A percentile compares a stretch with the other conserved stretches of the same genome.
These are phyloP conservation scores for Colletotrichum shisoi DNA, from an alignment of 2,329 filamentous ascomycete species.

Conservation along the genomic window DNA sequence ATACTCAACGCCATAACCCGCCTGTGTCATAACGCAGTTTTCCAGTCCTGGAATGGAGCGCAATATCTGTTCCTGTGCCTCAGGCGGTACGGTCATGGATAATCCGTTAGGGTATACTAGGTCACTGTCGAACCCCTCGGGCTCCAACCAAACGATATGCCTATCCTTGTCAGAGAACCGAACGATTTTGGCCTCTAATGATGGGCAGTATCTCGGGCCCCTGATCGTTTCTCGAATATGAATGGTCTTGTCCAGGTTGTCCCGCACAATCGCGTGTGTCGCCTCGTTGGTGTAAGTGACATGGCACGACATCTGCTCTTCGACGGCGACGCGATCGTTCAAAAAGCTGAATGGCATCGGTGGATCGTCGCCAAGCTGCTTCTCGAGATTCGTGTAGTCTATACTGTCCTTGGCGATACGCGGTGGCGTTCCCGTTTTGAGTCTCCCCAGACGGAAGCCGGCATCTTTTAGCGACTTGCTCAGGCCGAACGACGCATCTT, in stretches of 20 bases:
- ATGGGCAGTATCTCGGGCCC: constrained; percentile 94
- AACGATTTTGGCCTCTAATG: constrained; percentile 91
- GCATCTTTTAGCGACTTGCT: constrained; percentile 89
- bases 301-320: constrained; percentile 85
- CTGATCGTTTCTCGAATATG: constrained; percentile 96
- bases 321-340: constrained; percentile 77
- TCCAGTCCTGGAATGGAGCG: constrained; percentile 88
- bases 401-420: constrained; percentile 84
- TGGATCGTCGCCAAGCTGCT: constrained; percentile 82
- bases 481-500: constrained; percentile 89
- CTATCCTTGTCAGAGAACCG: constrained; percentile 80
- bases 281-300: constrained; percentile 85
- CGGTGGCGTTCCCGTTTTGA: constrained; percentile 96
- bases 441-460: constrained; percentile 84
- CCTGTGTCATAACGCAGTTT: constrained; percentile 88
- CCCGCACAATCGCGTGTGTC: constrained; percentile 82
- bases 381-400: constrained; percentile 74
- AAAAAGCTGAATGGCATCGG: constrained; percentile 92
- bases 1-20: constrained; percentile 97
- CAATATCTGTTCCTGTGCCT: constrained; percentile 85
- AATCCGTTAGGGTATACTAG: constrained; percentile 96
- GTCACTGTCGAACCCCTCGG: constrained; percentile 89
- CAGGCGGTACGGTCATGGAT: constrained; percentile 93
- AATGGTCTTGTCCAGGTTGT: constrained; percentile 93
- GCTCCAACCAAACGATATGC: constrained; percentile 96